Percentiles rank a stretch among this genome's conserved stretches.
Evolutionary conservation across 2,329 filamentous ascomycete species (phyloP).

Genomic region (Paecilomyces sp.): DNA sequence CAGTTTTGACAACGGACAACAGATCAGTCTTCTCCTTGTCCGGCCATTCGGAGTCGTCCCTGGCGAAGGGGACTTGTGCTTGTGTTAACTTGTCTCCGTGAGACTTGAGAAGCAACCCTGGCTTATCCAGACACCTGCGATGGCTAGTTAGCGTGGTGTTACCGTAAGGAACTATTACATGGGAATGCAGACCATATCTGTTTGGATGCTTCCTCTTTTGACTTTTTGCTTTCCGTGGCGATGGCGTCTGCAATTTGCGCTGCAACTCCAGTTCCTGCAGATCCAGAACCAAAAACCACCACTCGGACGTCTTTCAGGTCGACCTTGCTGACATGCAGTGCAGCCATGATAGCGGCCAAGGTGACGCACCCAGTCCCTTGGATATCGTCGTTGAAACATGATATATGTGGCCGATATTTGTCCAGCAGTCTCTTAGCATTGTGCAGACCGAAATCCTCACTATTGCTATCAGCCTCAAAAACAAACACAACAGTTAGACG

Average conservation of each 20-base stretch:
- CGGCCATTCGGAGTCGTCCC: slow-evolving; percentile 56
- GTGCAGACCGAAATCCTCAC: slow-evolving; percentile 71
- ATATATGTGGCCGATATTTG: slow-evolving; percentile 62
- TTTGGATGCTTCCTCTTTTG: slow-evolving; percentile 65
- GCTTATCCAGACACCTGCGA: slow-evolving; percentile 69
- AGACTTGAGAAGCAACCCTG: slow-evolving; percentile 63
- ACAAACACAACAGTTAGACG: background rate
- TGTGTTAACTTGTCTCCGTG: slow-evolving; percentile 54
- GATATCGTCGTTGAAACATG: slow-evolving; percentile 88
- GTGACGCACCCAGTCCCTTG: slow-evolving; percentile 87
- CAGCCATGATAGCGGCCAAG: slow-evolving; percentile 72
- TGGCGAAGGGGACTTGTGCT: slow-evolving; percentile 62
- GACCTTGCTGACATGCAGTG: slow-evolving; percentile 59
- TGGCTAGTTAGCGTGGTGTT: background rate
- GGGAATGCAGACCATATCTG: slow-evolving; percentile 61
- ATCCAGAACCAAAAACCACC: slow-evolving; percentile 72
- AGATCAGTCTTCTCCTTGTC: slow-evolving; percentile 52
- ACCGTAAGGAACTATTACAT: background rate
- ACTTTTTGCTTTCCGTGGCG: slow-evolving; percentile 57
- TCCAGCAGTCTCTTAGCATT: slow-evolving; percentile 75
- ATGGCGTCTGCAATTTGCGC: slow-evolving; percentile 80
- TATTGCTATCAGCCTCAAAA: slow-evolving; percentile 5
- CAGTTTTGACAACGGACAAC: slow-evolving; percentile 58
- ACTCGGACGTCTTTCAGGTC: slow-evolving; percentile 63
- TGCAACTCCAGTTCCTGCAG: slow-evolving; percentile 77